These are phyloP conservation scores for Podaxis carcinomalis DNA, from an alignment of 768 basidiomycete species.

Conservation along the genomic window DNA sequence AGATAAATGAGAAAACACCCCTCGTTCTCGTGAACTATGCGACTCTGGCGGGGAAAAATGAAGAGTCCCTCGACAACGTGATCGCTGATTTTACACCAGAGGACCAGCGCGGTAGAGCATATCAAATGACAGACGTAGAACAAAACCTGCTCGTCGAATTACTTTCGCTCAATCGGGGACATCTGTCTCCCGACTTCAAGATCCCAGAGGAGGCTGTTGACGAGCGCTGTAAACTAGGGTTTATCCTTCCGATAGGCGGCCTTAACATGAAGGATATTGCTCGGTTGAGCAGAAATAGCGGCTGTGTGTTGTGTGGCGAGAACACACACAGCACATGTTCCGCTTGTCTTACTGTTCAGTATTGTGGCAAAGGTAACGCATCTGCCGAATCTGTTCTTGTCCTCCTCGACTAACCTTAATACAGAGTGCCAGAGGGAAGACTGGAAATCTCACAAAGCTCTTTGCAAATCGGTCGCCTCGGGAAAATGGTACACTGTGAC, in stretches of 20 bases:
- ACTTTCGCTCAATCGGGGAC: conserved; percentile 28
- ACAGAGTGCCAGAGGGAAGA: conserved; percentile 38
- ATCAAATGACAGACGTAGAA: conserved; percentile 25
- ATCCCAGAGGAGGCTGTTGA: conserved; percentile 13
- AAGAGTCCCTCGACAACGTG: conserved; percentile 16
- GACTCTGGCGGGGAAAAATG: conserved; percentile 15
- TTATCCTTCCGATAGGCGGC: conserved; percentile 36
- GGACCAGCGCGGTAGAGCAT: conserved; percentile 1
- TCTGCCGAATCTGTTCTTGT: background rate
- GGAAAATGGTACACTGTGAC: conserved; percentile 33
- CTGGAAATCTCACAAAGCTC: conserved; percentile 35
- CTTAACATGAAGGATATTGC: conserved; percentile 32
- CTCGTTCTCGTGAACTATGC: conserved; percentile 25
- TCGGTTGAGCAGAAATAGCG: conserved; percentile 27
- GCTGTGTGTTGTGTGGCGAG: conserved; percentile 37
- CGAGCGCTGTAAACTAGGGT: conserved; percentile 26
- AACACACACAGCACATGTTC: conserved; percentile 28
- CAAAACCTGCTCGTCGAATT: conserved; percentile 30
- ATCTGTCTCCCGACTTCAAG: conserved; percentile 23
- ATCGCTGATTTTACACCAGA: conserved; percentile 13
- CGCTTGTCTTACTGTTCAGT: conserved; percentile 32
- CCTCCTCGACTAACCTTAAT: background rate
- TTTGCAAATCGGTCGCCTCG: conserved; percentile 34
- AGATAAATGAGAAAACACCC: conserved; percentile 20
- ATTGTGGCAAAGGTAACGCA: conserved; percentile 32